These are phyloP conservation scores for Trifolium repens DNA, from an alignment of 306 rosid genomes.

Conservation along the genomic window DNA sequence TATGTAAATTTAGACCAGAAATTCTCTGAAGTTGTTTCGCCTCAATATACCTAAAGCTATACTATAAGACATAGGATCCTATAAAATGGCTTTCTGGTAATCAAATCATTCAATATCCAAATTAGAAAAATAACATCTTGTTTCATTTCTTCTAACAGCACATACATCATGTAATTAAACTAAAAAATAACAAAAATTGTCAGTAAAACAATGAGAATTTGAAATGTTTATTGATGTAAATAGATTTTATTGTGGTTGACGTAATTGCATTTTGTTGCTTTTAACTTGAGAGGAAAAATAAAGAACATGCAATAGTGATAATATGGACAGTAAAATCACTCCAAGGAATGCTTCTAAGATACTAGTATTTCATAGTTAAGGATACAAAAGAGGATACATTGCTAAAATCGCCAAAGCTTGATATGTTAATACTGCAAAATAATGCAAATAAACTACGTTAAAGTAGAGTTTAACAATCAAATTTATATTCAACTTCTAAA, in stretches of 20 bases:
- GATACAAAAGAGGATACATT: slow-evolving; percentile 97
- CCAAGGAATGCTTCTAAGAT: slow-evolving; percentile 27
- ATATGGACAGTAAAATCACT: slow-evolving; percentile 13
- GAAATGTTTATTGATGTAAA: not conserved
- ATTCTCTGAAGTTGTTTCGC: slow-evolving; percentile 14
- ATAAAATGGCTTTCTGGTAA: slow-evolving; percentile 12
- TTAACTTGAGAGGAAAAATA: slow-evolving; percentile 12
- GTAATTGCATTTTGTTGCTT: slow-evolving; percentile 28
- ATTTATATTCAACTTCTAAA: slow-evolving; percentile 41
- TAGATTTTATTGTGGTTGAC: slow-evolving; percentile 2
- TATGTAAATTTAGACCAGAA: not conserved
- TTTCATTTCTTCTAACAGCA: slow-evolving; percentile 10
- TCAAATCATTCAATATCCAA: slow-evolving; percentile 17
- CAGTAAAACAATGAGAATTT: slow-evolving; percentile 27
- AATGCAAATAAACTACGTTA: slow-evolving; percentile 60
- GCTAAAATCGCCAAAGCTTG: slow-evolving; percentile 67
- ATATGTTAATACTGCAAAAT: slow-evolving; percentile 73
- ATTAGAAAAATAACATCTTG: slow-evolving; percentile 21
- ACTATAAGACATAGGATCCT: slow-evolving; percentile 13
- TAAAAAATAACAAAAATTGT: not conserved
- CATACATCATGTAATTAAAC: slow-evolving; percentile 14
- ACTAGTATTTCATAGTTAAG: slow-evolving; percentile 50
- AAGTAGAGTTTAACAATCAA: slow-evolving; percentile 41
- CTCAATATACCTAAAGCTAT: slow-evolving; percentile 18
- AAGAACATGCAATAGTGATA: not conserved